Evolutionary conservation across 371 early-diverging fungal genomes (phyloP).

Genomic region (Umbelopsis sp.): DNA sequence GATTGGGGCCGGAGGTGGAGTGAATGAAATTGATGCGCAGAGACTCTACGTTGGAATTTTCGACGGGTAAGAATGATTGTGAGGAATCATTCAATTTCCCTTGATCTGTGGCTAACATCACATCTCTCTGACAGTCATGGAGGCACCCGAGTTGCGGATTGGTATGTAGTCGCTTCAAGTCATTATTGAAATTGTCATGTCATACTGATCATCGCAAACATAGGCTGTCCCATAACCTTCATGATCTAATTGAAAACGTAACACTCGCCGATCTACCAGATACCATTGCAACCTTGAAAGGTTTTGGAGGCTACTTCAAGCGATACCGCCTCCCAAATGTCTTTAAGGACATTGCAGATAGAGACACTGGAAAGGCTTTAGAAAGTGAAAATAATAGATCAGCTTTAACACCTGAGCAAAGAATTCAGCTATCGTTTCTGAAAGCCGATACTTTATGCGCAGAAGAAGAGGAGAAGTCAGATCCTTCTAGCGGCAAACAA

Average conservation of each 20-base stretch:
- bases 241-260: constrained; percentile 46
- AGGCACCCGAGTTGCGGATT: constrained; percentile 48
- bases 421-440: constrained; percentile 57
- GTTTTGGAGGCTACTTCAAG: constrained; percentile 51
- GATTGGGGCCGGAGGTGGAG: constrained; percentile 23
- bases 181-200: background rate
- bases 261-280: constrained; percentile 39
- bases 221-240: constrained; percentile 47
- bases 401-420: constrained; percentile 59
- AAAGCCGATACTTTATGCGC: constrained; percentile 51
- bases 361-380: constrained; percentile 21
- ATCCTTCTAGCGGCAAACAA: constrained; percentile 27
- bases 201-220: background rate
- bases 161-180: constrained; percentile 27
- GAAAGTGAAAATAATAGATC: constrained; percentile 9
- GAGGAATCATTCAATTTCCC: constrained; percentile 1
- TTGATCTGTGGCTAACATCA: background rate
- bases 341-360: constrained; percentile 32
- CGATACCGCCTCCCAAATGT: constrained; percentile 41
- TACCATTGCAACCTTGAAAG: constrained; percentile 33
- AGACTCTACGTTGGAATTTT: constrained; percentile 57
- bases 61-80: constrained; percentile 47
- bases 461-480: constrained; percentile 21
- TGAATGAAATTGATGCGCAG: constrained; percentile 39
- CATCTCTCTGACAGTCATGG: constrained; percentile 37